Conservation (phyloP, 768 basidiomycete genomes). For the Collybiopsis luxurians region DNA sequence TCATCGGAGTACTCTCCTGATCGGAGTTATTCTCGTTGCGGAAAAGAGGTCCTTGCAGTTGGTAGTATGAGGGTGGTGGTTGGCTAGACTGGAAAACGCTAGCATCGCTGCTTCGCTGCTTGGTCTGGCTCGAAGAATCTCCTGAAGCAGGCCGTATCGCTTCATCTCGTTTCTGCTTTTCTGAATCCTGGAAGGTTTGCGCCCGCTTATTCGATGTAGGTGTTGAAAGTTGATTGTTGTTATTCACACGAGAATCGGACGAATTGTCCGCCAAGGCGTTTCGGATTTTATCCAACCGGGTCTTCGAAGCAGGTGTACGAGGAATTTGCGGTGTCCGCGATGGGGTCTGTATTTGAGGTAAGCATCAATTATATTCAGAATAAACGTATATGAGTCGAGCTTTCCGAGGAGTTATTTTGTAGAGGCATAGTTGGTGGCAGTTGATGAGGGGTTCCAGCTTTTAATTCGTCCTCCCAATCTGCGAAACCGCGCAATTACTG, state of each 20-base stretch:
- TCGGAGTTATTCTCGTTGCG: not conserved
- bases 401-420: conserved; percentile 5
- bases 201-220: not conserved
- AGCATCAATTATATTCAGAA: not conserved
- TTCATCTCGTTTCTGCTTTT: not conserved
- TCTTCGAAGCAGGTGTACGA: conserved; percentile 1
- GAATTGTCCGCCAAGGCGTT: not conserved
- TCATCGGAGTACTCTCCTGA: not conserved
- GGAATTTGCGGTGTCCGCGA: not conserved
- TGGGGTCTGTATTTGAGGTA: not conserved
- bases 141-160: not conserved
- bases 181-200: not conserved
- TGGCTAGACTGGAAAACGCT: conserved; percentile 1
- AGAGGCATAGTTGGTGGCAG: not conserved
- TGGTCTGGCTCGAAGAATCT: not conserved
- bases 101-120: not conserved
- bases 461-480: conserved; percentile 9
- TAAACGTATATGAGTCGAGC: not conserved
- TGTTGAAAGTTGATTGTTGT: not conserved
- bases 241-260: conserved; percentile 1
- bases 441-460: conserved; percentile 3
- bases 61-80: not conserved
- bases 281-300: not conserved
- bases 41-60: not conserved
- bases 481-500: not conserved